These are phyloP conservation scores for Leucogyrophana mollusca DNA, from an alignment of 768 basidiomycete genomes.

Conservation along the genomic window DNA sequence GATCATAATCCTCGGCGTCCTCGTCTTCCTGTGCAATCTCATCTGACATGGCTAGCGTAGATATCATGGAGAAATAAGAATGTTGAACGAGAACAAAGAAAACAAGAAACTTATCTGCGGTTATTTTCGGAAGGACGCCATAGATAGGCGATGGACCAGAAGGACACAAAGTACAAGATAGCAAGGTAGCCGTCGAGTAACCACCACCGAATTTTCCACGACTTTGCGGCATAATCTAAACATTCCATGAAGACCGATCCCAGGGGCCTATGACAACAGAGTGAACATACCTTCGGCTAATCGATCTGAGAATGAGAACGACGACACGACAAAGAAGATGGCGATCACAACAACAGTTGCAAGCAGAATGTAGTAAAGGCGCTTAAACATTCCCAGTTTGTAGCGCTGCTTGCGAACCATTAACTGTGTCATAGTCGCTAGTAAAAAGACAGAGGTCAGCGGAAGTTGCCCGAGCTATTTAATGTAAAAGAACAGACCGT, in stretches of 20 bases:
- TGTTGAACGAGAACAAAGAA: neutral
- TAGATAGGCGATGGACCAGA: constrained; percentile 78
- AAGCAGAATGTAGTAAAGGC: constrained; percentile 82
- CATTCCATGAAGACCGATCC: neutral
- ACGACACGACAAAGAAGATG: constrained; percentile 91
- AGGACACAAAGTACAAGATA: constrained; percentile 81
- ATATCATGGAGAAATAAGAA: constrained; percentile 32
- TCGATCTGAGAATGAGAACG: constrained; percentile 87
- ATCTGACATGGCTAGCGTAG: constrained; percentile 90
- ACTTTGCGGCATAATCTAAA: constrained; percentile 85
- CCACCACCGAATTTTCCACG: constrained; percentile 94
- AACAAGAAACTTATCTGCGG: constrained; percentile 62
- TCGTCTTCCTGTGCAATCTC: constrained; percentile 94
- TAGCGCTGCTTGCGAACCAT: constrained; percentile 82
- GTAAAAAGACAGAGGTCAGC: constrained; percentile 11
- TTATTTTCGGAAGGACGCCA: constrained; percentile 94
- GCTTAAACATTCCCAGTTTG: constrained; percentile 87
- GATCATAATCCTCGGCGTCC: constrained; percentile 90
- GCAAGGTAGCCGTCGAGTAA: constrained; percentile 93
- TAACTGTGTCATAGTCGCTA: constrained; percentile 90
- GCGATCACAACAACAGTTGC: constrained; percentile 78
- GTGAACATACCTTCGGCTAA: constrained; percentile 73
- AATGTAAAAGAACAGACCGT: constrained; percentile 50
- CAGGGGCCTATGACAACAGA: constrained; percentile 1
- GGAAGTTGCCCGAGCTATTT: no score